Conservation (phyloP, 768 basidiomycete genomes). For the Agaricus subrufescens region DNA sequence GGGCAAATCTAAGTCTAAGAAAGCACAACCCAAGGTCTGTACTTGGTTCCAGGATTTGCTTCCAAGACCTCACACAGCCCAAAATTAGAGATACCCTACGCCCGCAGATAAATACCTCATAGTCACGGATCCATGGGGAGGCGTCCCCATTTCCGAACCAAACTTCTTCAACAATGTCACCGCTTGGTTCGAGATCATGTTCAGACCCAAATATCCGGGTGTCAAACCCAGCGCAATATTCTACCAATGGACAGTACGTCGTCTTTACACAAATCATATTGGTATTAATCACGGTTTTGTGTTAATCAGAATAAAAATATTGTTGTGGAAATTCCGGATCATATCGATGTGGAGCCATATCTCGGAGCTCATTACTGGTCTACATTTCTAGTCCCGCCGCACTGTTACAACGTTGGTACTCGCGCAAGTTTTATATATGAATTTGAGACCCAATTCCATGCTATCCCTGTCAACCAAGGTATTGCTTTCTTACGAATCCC, state of each 20-base stretch:
- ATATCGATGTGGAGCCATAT: constrained; percentile 19
- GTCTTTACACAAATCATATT: not conserved
- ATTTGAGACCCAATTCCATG: constrained; percentile 21
- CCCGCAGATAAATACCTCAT: constrained; percentile 16
- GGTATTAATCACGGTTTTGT: not conserved
- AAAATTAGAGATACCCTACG: constrained; percentile 3
- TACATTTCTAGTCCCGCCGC: constrained; percentile 18
- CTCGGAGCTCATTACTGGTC: constrained; percentile 23
- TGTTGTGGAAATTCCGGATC: constrained; percentile 24
- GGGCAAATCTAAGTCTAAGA: constrained; percentile 9
- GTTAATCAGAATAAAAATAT: constrained; percentile 21
- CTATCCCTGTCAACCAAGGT: constrained; percentile 19
- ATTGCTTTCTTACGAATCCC: not conserved
- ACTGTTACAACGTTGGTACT: constrained; percentile 2
- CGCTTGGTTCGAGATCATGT: constrained; percentile 33
- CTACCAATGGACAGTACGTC: constrained; percentile 26
- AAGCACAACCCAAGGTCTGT: constrained; percentile 6
- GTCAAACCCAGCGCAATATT: constrained; percentile 22
- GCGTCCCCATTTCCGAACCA: constrained; percentile 10
- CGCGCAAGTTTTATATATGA: constrained; percentile 26
- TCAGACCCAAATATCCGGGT: constrained; percentile 22
- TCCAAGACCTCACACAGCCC: no score
- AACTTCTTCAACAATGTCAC: constrained; percentile 23
- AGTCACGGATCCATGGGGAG: constrained; percentile 26
- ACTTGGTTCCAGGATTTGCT: not conserved